Evolutionary conservation across 1,139 yeast genomes (phyloP), one percentile per base, ranked within the genome.

Genomic region (Zhuliangozyma blackwelliae): DNA sequence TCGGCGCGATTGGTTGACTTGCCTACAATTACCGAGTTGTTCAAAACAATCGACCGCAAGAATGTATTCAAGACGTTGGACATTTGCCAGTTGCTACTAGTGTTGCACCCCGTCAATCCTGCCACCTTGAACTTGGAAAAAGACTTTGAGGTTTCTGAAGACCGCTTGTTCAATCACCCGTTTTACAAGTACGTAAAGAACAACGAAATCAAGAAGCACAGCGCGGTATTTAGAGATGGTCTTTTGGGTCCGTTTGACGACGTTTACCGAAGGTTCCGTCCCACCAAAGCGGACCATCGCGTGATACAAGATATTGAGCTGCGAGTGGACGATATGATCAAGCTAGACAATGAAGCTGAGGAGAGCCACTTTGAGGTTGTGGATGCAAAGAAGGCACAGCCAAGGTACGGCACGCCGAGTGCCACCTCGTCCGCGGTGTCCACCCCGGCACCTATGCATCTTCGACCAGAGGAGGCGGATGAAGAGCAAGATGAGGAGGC

Each of bases 21-120:
- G 45, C 99, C 99, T 0, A 87, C 96, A 0, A 62, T 90, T 9
- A 77, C 89, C 5, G 98, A 94, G 55, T 78, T 87, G 7, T 88
- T 82, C 55, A 94, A 94, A 59, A 82, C 96, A 2, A 77, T 90
- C 23, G 98, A 94, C 56, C 77, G 84, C 52, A 92, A 90, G 58
- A 92, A 88, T 52, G 75, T 92, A 26, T 83, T 84, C 65, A 94
- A 94, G 55, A 81, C 94, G 0, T 72, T 89, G 27, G 97, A 94
- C 57, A 68, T 92, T 7, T 79, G 87, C 40, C 97, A 94, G 59
- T 85, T 94, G 67, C 64, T 94, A 34, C 63, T 90, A 11, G 94
- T 92, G 5, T 69, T 89, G 5, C 80, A 77, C 39, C 69, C 75
- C 7, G 72, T 89, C 7, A 72, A 78, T 35, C 72, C 73, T 3